Evolutionary conservation across 169 alveolate species (phyloP).

Genomic region (Theileria equi): DNA sequence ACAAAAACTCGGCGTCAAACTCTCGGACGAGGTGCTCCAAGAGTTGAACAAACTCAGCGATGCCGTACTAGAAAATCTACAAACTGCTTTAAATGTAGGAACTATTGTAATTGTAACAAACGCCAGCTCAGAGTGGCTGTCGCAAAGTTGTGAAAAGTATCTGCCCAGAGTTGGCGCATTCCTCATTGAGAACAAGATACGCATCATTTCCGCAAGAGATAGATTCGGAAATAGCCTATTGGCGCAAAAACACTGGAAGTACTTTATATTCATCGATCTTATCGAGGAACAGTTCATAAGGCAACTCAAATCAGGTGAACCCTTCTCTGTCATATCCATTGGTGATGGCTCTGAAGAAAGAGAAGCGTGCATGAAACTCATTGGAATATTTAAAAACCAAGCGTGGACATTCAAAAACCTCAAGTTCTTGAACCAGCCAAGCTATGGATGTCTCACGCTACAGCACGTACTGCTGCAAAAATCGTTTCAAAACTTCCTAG

Average conservation of each 20-base stretch:
- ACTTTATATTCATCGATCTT: slow-evolving; percentile 71
- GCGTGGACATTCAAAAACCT: slow-evolving; percentile 78
- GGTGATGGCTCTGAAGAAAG: slow-evolving; percentile 86
- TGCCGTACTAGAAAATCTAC: slow-evolving; percentile 68
- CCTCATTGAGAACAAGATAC: slow-evolving; percentile 69
- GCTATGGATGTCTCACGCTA: slow-evolving; percentile 73
- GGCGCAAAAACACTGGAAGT: slow-evolving; percentile 83
- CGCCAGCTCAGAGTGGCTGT: slow-evolving; percentile 84
- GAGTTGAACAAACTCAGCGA: slow-evolving; percentile 71
- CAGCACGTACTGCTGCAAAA: slow-evolving; percentile 74
- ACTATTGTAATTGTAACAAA: slow-evolving; percentile 80
- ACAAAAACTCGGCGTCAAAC: slow-evolving; percentile 51
- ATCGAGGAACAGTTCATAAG: slow-evolving; percentile 73
- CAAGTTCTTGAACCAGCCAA: slow-evolving; percentile 79
- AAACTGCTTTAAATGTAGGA: slow-evolving; percentile 65
- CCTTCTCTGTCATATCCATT: slow-evolving; percentile 78
- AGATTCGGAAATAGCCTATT: slow-evolving; percentile 73
- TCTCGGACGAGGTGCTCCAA: slow-evolving; percentile 46
- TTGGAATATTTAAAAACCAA: slow-evolving; percentile 65
- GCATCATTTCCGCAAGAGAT: slow-evolving; percentile 82
- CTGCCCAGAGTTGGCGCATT: slow-evolving; percentile 75
- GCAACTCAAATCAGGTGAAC: slow-evolving; percentile 61
- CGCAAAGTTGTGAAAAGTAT: slow-evolving; percentile 73
- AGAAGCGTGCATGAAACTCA: slow-evolving; percentile 81
- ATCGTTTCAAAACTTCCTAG: slow-evolving; percentile 48